Percentiles rank a stretch among this genome's conserved stretches.
These are phyloP conservation scores for Ambrosiella xylebori DNA, from an alignment of 2,329 filamentous ascomycete species.

Conservation along the genomic window DNA sequence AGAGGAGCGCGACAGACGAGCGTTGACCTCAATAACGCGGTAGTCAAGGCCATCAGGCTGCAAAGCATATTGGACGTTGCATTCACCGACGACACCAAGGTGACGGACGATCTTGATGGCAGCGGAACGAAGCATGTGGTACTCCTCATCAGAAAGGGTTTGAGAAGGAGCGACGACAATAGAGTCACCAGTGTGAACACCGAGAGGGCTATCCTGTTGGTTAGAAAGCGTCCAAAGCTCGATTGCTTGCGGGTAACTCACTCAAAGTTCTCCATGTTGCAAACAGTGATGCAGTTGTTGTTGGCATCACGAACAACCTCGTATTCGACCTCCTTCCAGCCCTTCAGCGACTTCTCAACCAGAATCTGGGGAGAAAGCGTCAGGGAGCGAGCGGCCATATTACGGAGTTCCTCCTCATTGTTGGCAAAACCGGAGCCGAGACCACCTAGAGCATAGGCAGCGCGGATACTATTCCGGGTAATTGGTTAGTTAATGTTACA, in stretches of 20 bases:
- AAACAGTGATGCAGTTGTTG: conserved; percentile 98
- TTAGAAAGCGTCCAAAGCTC: conserved; percentile 30
- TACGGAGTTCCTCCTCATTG: conserved; percentile 82
- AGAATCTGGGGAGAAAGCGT: conserved; percentile 91
- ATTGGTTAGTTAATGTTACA: not conserved
- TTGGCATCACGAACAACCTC: conserved; percentile 92
- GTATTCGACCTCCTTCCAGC: conserved; percentile 99
- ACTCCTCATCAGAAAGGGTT: conserved; percentile 94
- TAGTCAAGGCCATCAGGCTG: conserved; percentile 96
- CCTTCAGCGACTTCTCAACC: conserved; percentile 96
- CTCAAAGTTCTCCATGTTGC: conserved; percentile 30
- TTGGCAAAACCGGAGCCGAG: conserved; percentile 92
- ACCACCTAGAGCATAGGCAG: conserved; percentile 89
- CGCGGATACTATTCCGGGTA: conserved; percentile 43
- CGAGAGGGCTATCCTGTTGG: conserved; percentile 74
- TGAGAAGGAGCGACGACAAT: conserved; percentile 96
- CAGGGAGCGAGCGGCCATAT: conserved; percentile 81
- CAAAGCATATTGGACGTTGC: conserved; percentile 94
- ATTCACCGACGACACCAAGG: conserved; percentile 92
- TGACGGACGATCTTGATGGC: conserved; percentile 98
- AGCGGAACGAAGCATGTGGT: conserved; percentile 95
- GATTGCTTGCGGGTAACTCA: conserved; percentile 25
- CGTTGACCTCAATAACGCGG: conserved; percentile 97
- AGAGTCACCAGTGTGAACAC: conserved; percentile 95
- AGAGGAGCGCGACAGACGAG: conserved; percentile 91